Conservation (phyloP, 352 stramenopile species). For the Globisporangium spinosum region DNA sequence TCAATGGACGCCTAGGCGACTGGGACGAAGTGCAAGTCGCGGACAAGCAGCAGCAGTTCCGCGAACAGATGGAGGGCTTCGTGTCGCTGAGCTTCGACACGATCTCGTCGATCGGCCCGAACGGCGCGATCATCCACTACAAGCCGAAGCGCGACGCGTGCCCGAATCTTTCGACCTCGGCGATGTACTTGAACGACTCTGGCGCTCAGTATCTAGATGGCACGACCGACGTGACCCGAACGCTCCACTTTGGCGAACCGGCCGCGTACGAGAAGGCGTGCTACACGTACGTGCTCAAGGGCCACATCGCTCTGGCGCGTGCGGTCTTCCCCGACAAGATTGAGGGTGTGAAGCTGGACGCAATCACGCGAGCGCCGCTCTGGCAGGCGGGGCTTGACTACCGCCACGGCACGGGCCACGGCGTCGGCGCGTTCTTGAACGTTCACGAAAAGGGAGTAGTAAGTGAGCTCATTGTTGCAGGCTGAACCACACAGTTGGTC, state of each 20-base stretch:
- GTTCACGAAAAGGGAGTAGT: constrained; percentile 94
- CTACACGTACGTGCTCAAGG: constrained; percentile 97
- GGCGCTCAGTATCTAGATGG: constrained; percentile 98
- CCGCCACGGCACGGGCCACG: constrained; percentile 96
- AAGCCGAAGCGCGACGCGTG: constrained; percentile 79
- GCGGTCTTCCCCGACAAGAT: constrained; percentile 88
- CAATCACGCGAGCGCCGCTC: constrained; percentile 92
- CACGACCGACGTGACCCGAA: constrained; percentile 99
- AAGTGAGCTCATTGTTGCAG: not conserved
- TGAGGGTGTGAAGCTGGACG: constrained; percentile 95
- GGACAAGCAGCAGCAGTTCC: constrained; percentile 87
- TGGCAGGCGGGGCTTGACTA: constrained; percentile 97
- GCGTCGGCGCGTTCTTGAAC: constrained; percentile 95
- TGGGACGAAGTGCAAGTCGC: constrained; percentile 87
- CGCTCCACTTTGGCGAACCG: constrained; percentile 94
- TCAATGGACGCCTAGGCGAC: constrained; percentile 43
- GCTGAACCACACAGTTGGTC: not conserved
- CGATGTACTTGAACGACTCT: constrained; percentile 98
- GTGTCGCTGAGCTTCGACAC: constrained; percentile 96
- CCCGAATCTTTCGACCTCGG: constrained; percentile 86
- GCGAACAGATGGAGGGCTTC: constrained; percentile 84
- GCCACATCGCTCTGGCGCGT: constrained; percentile 94
- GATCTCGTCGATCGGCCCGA: constrained; percentile 95
- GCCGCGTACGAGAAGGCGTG: constrained; percentile 91
- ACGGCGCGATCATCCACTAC: constrained; percentile 98